These are phyloP conservation scores for Domatiomyces catenatus DNA, from an alignment of 2,329 filamentous ascomycete genomes.

Conservation along the genomic window DNA sequence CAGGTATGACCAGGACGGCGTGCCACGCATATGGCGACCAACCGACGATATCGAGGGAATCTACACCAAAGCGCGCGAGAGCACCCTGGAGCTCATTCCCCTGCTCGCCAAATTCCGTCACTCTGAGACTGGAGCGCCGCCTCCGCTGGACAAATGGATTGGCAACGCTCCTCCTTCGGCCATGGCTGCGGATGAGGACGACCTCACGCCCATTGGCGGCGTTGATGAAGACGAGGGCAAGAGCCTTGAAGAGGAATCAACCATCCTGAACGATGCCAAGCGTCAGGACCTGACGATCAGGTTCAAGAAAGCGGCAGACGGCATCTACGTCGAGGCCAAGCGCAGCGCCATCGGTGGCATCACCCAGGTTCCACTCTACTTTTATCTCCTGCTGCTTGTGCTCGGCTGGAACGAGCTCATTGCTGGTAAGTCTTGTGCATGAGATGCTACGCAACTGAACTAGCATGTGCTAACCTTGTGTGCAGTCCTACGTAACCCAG, in stretches of 20 bases:
- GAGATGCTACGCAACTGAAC: background rate
- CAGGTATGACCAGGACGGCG: conserved; percentile 86
- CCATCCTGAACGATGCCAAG: conserved; percentile 77
- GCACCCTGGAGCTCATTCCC: conserved; percentile 78
- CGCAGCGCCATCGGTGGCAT: conserved; percentile 90
- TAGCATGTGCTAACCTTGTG: conserved; percentile 9
- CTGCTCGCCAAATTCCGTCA: conserved; percentile 74
- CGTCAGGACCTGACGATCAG: conserved; percentile 79
- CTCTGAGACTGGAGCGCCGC: conserved; percentile 51
- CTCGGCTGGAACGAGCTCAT: conserved; percentile 98
- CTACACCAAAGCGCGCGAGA: conserved; percentile 84
- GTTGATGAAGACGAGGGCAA: conserved; percentile 91
- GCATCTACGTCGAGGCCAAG: conserved; percentile 96
- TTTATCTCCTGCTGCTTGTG: conserved; percentile 75
- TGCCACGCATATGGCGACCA: conserved; percentile 91
- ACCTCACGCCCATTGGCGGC: conserved; percentile 74
- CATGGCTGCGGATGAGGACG: conserved; percentile 75
- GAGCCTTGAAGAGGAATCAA: conserved; percentile 91
- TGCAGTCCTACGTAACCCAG: conserved; percentile 76
- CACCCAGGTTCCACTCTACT: conserved; percentile 84
- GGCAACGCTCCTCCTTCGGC: conserved; percentile 60
- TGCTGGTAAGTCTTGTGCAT: conserved; percentile 49
- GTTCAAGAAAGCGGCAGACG: conserved; percentile 97
- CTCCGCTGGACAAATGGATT: conserved; percentile 73
- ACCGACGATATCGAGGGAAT: conserved; percentile 93